Evolutionary conservation across 163 green algal genomes (phyloP).

Genomic region (Chlorella variabilis): DNA sequence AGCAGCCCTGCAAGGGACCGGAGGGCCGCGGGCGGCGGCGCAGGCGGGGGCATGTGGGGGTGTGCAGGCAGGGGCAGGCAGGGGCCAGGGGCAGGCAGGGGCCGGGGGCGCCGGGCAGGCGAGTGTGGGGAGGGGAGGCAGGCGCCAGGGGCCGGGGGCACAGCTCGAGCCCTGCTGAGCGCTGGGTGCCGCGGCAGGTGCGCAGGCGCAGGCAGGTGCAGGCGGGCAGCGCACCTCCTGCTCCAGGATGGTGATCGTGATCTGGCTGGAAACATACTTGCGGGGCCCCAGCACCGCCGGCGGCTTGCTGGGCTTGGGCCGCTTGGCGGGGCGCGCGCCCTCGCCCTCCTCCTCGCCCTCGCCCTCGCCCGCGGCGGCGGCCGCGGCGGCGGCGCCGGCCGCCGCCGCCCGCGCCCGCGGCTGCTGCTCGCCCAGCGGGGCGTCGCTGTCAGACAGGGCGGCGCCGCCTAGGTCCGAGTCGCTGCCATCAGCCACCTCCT

Average conservation of each 20-base stretch:
- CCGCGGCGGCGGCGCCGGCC: background rate
- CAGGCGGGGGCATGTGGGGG: too few relatives aligned
- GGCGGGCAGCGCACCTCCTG: background rate
- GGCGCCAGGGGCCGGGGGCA: too few relatives aligned
- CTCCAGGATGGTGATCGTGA: slow-evolving; percentile 31
- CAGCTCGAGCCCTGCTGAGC: too few relatives aligned
- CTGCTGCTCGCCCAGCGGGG: background rate
- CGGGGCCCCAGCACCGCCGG: slow-evolving; percentile 15
- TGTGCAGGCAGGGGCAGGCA: too few relatives aligned
- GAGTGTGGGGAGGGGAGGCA: too few relatives aligned
- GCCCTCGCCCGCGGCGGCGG: background rate
- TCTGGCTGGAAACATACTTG: slow-evolving; percentile 34
- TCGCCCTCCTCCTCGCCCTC: background rate
- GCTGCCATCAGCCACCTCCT: background rate
- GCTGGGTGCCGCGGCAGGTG: too few relatives aligned
- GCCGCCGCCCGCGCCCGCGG: background rate
- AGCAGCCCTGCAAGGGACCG: slow-evolving; percentile 30
- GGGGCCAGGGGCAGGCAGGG: too few relatives aligned
- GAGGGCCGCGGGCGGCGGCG: too few relatives aligned
- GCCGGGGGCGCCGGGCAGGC: too few relatives aligned
- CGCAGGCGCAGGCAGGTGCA: too few relatives aligned
- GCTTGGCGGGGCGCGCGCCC: background rate
- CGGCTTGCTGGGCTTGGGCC: slow-evolving; percentile 11
- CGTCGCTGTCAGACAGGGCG: background rate
- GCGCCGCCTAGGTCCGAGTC: background rate